Conservation (phyloP, 441 rosid species). For the Eruca vesicaria region DNA sequence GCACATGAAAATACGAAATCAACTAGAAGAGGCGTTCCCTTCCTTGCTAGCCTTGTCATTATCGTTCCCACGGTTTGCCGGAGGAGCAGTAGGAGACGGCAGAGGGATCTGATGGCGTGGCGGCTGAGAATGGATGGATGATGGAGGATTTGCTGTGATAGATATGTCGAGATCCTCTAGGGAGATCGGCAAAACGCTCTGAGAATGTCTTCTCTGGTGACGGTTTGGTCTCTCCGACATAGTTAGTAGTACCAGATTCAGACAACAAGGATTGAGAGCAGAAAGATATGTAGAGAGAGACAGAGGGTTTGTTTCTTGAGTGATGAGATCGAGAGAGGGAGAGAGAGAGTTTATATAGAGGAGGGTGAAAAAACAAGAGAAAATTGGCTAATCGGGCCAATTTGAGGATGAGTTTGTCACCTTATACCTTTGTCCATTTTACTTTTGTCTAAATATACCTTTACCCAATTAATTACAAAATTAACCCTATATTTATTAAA, state of each 20-base stretch:
- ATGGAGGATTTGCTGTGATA: slow-evolving; percentile 13
- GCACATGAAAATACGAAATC: slow-evolving; percentile 3
- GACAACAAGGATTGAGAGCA: slow-evolving; percentile 1
- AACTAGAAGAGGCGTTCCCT: slow-evolving; percentile 23
- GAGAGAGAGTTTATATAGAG: not conserved
- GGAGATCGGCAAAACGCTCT: slow-evolving; percentile 24
- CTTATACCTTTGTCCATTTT: too few relatives aligned
- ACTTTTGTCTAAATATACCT: too few relatives aligned
- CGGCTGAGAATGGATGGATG: slow-evolving; percentile 19
- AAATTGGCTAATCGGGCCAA: too few relatives aligned
- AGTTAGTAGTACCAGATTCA: slow-evolving; percentile 25
- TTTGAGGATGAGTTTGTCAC: too few relatives aligned
- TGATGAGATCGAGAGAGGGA: not conserved
- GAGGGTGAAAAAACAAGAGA: not conserved
- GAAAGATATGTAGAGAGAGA: not conserved
- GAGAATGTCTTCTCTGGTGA: slow-evolving; percentile 38
- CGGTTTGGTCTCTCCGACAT: slow-evolving; percentile 39
- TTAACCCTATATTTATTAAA: too few relatives aligned
- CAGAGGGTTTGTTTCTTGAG: not conserved
- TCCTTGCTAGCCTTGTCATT: slow-evolving; percentile 23
- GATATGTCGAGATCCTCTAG: slow-evolving; percentile 32
- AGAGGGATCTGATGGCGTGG: slow-evolving; percentile 36
- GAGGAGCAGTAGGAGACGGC: slow-evolving; percentile 32
- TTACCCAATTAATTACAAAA: too few relatives aligned
- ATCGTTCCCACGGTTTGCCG: slow-evolving; percentile 9